Conservation (phyloP, 768 basidiomycete genomes). For the Boletus sensibilis region DNA sequence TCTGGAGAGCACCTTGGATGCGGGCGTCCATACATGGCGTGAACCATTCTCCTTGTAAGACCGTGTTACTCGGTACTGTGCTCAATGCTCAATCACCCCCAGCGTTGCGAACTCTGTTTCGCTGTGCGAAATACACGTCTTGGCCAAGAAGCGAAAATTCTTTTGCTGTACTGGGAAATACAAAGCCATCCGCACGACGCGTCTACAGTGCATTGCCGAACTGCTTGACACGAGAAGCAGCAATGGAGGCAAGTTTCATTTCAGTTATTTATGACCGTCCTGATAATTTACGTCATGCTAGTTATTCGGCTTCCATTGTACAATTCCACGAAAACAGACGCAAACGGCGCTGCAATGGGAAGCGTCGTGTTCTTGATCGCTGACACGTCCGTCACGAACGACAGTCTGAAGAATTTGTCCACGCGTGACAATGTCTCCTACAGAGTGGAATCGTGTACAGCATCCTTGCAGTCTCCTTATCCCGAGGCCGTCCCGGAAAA, state of each 20-base stretch:
- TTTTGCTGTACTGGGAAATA: slow-evolving; percentile 28
- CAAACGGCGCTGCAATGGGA: slow-evolving; percentile 28
- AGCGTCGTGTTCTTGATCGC: slow-evolving; percentile 27
- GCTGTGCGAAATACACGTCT: slow-evolving; percentile 28
- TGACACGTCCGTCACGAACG: slow-evolving; percentile 16
- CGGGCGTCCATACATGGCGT: slow-evolving; percentile 27
- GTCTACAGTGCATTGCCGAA: slow-evolving; percentile 22
- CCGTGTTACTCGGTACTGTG: neutral
- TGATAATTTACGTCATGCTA: slow-evolving; percentile 31
- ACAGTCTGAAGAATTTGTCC: slow-evolving; percentile 10
- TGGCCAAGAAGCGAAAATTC: slow-evolving; percentile 29
- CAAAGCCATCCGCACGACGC: slow-evolving; percentile 32
- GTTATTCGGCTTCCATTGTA: slow-evolving; percentile 34
- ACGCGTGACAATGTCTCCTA: slow-evolving; percentile 22
- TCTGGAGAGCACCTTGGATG: slow-evolving; percentile 26
- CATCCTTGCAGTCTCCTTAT: slow-evolving; percentile 16
- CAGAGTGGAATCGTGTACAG: slow-evolving; percentile 10
- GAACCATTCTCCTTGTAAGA: slow-evolving; percentile 32
- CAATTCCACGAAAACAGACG: slow-evolving; percentile 30
- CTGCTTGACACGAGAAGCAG: slow-evolving; percentile 28
- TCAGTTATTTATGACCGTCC: slow-evolving; percentile 28
- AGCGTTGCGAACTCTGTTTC: slow-evolving; percentile 23
- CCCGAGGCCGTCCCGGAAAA: slow-evolving; percentile 25
- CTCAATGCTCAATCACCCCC: slow-evolving; percentile 11
- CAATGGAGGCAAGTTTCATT: slow-evolving; percentile 32